A percentile compares a stretch with the other conserved stretches of the same genome.
Evolutionary conservation across 345 rosid species (phyloP).

Genomic region (Mangifera indica): DNA sequence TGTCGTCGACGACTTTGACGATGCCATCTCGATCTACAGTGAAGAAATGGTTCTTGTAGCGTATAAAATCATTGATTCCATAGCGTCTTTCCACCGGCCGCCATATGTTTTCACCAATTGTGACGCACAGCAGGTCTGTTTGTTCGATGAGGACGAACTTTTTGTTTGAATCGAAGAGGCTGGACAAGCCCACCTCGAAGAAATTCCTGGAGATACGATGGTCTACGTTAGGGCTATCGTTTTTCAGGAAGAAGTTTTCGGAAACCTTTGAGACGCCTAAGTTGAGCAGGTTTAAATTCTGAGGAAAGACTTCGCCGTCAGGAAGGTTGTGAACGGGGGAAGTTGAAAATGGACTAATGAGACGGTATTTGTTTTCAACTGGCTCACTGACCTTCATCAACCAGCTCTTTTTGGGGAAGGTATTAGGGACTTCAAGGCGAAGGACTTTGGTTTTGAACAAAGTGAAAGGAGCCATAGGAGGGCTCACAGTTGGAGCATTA

Average conservation of each 20-base stretch:
- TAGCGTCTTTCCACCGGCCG: neutral
- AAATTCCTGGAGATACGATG: neutral
- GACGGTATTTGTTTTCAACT: neutral
- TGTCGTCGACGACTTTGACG: neutral
- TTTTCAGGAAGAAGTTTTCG: neutral
- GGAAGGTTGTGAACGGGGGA: neutral
- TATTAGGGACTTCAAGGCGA: constrained; percentile 4
- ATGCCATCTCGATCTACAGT: constrained; percentile 8
- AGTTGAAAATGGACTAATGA: constrained; percentile 12
- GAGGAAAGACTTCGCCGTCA: neutral
- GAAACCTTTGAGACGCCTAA: neutral
- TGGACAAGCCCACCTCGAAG: neutral
- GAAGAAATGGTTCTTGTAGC: constrained; percentile 10
- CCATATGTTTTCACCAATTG: neutral
- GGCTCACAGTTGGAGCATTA: neutral
- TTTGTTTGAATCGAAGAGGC: neutral
- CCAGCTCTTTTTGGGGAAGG: constrained; percentile 8
- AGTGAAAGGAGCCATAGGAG: neutral
- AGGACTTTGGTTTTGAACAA: neutral
- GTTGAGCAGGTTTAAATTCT: constrained; percentile 5
- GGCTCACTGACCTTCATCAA: constrained; percentile 24
- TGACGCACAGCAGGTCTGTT: neutral
- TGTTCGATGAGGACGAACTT: neutral
- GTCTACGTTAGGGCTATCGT: neutral
- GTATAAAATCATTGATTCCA: constrained; percentile 4